These are phyloP conservation scores for Hypsizygus marmoreus DNA, from an alignment of 768 basidiomycete species.

Conservation along the genomic window DNA sequence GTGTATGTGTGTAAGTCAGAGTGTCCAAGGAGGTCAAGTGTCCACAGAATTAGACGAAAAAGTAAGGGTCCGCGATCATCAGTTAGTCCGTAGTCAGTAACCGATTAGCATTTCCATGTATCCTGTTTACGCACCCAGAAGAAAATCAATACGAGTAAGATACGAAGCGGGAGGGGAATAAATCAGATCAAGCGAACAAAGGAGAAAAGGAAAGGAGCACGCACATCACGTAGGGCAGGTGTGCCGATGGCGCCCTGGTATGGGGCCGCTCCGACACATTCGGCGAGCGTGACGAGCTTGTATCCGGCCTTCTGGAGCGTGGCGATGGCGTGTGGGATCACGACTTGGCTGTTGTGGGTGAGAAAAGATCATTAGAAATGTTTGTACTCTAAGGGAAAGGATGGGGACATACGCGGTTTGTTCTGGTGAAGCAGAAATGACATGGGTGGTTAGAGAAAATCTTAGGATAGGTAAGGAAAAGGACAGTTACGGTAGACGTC, in stretches of 20 bases:
- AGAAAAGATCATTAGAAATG: background rate
- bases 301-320: slow-evolving; percentile 33
- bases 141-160: too few species aligned
- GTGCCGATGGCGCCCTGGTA: slow-evolving; percentile 30
- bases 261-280: slow-evolving; percentile 35
- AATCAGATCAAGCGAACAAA: background rate
- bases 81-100: too few species aligned
- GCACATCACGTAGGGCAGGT: slow-evolving; percentile 31
- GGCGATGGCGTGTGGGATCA: slow-evolving; percentile 31
- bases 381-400: background rate
- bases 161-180: background rate
- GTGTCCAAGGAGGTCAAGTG: too few species aligned
- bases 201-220: slow-evolving; percentile 8
- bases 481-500: slow-evolving; percentile 29
- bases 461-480: background rate
- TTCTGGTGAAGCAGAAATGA: slow-evolving; percentile 13
- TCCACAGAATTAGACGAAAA: too few species aligned
- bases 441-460: slow-evolving; percentile 8
- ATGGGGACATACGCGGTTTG: slow-evolving; percentile 23
- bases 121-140: too few species aligned
- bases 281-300: slow-evolving; percentile 39
- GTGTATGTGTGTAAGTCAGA: too few species aligned
- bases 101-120: too few species aligned
- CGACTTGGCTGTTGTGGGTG: slow-evolving; percentile 9
- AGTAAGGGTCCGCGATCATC: too few species aligned